These are phyloP conservation scores for Pichia gijzeniarum DNA, from an alignment of 805 yeast genomes.

Conservation along the genomic window DNA sequence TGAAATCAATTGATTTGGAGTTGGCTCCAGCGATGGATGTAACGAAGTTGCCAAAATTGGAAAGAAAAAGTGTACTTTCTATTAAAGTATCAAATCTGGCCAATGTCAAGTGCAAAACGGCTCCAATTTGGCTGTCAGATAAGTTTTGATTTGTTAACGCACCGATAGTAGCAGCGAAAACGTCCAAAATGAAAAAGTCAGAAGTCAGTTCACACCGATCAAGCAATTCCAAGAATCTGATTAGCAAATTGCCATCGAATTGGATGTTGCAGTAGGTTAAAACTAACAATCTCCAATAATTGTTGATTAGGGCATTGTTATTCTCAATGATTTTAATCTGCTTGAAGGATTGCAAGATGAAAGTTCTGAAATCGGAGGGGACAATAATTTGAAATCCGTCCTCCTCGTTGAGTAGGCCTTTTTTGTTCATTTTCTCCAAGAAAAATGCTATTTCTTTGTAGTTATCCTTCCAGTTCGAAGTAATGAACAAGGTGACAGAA, in stretches of 20 bases:
- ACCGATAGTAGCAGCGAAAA: slow-evolving; percentile 35
- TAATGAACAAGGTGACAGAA: slow-evolving; percentile 44
- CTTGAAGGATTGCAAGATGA: slow-evolving; percentile 24
- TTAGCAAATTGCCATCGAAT: slow-evolving; percentile 20
- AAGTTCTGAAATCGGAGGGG: slow-evolving; percentile 29
- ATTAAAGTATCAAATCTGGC: slow-evolving; percentile 20
- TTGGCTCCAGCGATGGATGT: not conserved
- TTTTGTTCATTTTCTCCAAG: slow-evolving; percentile 32
- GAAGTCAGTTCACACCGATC: slow-evolving; percentile 4
- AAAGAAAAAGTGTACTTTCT: slow-evolving; percentile 34
- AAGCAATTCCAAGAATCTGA: slow-evolving; percentile 17
- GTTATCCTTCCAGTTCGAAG: slow-evolving; percentile 34
- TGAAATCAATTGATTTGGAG: slow-evolving; percentile 7
- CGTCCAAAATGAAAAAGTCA: slow-evolving; percentile 33
- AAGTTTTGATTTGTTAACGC: slow-evolving; percentile 26
- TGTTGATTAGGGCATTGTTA: slow-evolving; percentile 26
- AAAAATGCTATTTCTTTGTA: slow-evolving; percentile 37
- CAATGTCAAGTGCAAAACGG: slow-evolving; percentile 18
- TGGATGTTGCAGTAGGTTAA: slow-evolving; percentile 33
- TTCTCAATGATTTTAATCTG: slow-evolving; percentile 9
- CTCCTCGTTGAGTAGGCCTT: slow-evolving; percentile 15
- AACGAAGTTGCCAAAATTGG: slow-evolving; percentile 30
- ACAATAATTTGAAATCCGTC: slow-evolving; percentile 21
- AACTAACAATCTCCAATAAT: slow-evolving; percentile 48
- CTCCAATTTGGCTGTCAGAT: slow-evolving; percentile 11